Evolutionary conservation across 306 rosid genomes (phyloP).

Genomic region (Elaeagnus macrophylla): DNA sequence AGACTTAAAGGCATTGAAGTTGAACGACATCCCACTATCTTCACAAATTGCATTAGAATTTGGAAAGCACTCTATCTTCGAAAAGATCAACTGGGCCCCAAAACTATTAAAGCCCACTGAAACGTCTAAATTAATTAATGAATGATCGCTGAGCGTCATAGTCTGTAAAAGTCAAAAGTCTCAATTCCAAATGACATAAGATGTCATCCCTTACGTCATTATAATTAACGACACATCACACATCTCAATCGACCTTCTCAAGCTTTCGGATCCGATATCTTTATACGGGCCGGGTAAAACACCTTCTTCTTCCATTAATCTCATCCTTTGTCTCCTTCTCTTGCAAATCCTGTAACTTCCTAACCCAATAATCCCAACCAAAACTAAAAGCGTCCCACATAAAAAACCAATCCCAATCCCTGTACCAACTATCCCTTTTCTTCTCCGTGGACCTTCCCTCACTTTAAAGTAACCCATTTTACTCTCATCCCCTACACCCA

Average conservation of each 20-base stretch:
- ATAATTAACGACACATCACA: too few relatives aligned
- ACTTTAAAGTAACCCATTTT: conserved; percentile 80
- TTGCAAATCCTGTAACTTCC: conserved; percentile 28
- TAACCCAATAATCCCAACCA: conserved; percentile 24
- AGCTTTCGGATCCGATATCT: conserved; percentile 70
- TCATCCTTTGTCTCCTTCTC: conserved; percentile 8
- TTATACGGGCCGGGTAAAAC: conserved; percentile 74
- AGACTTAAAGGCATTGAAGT: too few relatives aligned
- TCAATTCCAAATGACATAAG: neutral
- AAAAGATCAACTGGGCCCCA: too few relatives aligned
- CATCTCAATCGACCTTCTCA: conserved; percentile 60
- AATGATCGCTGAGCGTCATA: conserved; percentile 7
- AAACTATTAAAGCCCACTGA: too few relatives aligned
- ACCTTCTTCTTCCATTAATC: conserved; percentile 26
- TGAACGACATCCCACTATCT: too few relatives aligned
- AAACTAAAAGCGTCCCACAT: conserved; percentile 5
- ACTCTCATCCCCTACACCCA: conserved; percentile 41
- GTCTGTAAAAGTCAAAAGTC: conserved; percentile 12
- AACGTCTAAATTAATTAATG: too few relatives aligned
- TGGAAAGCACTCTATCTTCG: too few relatives aligned
- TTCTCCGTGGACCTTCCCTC: conserved; percentile 21
- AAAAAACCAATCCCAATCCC: conserved; percentile 26
- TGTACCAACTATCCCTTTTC: conserved; percentile 13
- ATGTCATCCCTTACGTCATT: conserved; percentile 71
- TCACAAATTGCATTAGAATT: too few relatives aligned